Conservation (phyloP, 2,329 filamentous ascomycete genomes). For the Hymenoscyphus infarciens region DNA sequence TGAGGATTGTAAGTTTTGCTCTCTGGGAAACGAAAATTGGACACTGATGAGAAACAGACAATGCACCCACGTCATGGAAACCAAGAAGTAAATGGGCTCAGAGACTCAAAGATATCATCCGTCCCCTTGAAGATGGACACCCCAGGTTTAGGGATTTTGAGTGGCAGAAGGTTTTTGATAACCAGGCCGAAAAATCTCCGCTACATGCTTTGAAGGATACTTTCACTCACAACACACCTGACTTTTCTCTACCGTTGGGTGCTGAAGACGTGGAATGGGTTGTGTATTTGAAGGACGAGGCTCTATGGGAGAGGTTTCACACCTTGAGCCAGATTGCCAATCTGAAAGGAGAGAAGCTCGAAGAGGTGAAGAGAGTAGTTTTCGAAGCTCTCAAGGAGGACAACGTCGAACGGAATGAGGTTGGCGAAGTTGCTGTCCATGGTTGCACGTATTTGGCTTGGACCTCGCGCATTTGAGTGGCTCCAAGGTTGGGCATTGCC, state of each 20-base stretch:
- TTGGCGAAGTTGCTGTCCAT: slow-evolving; percentile 61
- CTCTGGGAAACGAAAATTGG: not conserved
- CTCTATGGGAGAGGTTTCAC: slow-evolving; percentile 59
- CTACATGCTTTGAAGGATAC: slow-evolving; percentile 47
- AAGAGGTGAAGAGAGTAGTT: slow-evolving; percentile 47
- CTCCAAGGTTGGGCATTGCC: not conserved
- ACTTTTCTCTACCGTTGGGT: slow-evolving; percentile 59
- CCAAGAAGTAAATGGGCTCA: slow-evolving; percentile 59
- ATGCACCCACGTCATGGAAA: slow-evolving; percentile 55
- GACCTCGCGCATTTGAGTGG: slow-evolving; percentile 46
- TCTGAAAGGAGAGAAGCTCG: slow-evolving; percentile 47
- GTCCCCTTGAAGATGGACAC: slow-evolving; percentile 52
- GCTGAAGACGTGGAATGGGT: slow-evolving; percentile 55
- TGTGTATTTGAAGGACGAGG: slow-evolving; percentile 54
- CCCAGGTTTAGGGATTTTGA: slow-evolving; percentile 62
- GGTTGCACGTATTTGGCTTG: slow-evolving; percentile 61
- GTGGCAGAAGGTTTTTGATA: slow-evolving; percentile 64
- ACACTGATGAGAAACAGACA: slow-evolving; percentile 46
- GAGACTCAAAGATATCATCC: slow-evolving; percentile 56
- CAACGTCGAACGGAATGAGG: slow-evolving; percentile 55
- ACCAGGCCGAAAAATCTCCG: slow-evolving; percentile 51
- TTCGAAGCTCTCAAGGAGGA: slow-evolving; percentile 50
- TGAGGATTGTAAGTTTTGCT: slow-evolving; percentile 57
- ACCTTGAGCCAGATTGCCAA: slow-evolving; percentile 68
- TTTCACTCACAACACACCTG: slow-evolving; percentile 39